Conservation (phyloP, 2,329 filamentous ascomycete species). For the Chaetomium sp. region DNA sequence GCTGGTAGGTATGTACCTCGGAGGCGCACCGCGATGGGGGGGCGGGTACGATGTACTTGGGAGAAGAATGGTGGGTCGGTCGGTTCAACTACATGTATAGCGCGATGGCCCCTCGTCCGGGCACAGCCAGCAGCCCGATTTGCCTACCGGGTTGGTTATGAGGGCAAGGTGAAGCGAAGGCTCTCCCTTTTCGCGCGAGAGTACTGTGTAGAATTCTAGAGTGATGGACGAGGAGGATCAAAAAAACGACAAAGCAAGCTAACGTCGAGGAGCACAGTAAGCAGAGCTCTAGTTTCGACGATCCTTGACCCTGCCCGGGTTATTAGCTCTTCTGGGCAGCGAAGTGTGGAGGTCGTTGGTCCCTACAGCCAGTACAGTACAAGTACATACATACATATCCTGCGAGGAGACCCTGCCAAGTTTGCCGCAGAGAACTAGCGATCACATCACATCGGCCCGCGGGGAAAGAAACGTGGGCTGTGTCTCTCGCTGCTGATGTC, state of each 20-base stretch:
- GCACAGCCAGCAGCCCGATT: background rate
- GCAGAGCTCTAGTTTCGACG: background rate
- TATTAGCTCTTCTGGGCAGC: background rate
- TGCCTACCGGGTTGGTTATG: background rate
- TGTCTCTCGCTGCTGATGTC: background rate
- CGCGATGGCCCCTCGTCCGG: no score
- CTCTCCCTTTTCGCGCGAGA: background rate
- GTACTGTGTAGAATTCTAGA: background rate
- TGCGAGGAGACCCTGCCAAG: background rate
- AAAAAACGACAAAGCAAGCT: background rate
- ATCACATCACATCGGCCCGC: constrained; percentile 3
- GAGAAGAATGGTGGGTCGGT: background rate
- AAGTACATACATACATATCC: background rate
- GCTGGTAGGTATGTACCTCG: background rate
- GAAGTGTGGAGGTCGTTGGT: background rate
- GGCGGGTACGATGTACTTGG: background rate
- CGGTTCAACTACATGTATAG: background rate
- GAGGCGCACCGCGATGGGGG: background rate
- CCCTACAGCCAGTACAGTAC: background rate
- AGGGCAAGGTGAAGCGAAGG: background rate
- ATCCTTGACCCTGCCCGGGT: constrained; percentile 2
- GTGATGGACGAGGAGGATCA: background rate
- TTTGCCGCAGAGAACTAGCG: background rate
- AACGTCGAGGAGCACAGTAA: constrained; percentile 2
- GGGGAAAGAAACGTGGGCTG: background rate